Conservation (phyloP, 176 grass and related monocot genomes). For the Miscanthus lutarioriparius region DNA sequence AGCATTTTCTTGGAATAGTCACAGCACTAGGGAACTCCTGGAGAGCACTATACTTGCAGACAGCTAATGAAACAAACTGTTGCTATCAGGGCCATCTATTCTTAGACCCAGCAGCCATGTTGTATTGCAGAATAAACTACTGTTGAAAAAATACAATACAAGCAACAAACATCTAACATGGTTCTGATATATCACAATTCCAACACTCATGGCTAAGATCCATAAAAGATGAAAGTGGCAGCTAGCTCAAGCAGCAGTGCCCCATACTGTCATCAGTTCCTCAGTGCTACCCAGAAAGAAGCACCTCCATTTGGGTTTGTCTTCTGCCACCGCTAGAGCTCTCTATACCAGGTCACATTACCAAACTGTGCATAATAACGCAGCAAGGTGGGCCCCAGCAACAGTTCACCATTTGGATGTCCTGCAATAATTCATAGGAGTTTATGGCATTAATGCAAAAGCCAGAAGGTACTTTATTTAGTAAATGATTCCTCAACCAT, state of each 20-base stretch:
- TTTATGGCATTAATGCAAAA: not conserved
- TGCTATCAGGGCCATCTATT: not conserved
- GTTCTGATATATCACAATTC: not conserved
- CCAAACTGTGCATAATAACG: conserved; percentile 2
- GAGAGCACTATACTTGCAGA: not conserved
- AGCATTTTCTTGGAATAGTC: not conserved
- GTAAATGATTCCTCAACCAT: not conserved
- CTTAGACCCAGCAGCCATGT: not conserved
- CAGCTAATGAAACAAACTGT: conserved; percentile 3
- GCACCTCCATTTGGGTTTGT: conserved; percentile 33
- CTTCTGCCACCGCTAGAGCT: not conserved
- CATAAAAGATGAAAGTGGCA: conserved; percentile 15
- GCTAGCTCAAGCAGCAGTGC: not conserved
- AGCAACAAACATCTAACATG: conserved; percentile 40
- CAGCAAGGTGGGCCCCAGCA: not conserved
- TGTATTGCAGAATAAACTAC: not conserved
- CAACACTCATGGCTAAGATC: conserved; percentile 23
- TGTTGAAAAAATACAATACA: conserved; percentile 12
- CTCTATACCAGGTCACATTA: conserved; percentile 13
- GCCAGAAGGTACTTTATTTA: not conserved
- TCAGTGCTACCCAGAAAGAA: conserved; percentile 18
- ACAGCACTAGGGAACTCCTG: not conserved
- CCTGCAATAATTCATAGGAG: conserved; percentile 13
- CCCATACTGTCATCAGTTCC: not conserved
- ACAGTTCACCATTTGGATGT: conserved; percentile 16